Evolutionary conservation across 441 rosid genomes (phyloP), one percentile per base, ranked within the genome.

Genomic region (Euphorbia celastroides): DNA sequence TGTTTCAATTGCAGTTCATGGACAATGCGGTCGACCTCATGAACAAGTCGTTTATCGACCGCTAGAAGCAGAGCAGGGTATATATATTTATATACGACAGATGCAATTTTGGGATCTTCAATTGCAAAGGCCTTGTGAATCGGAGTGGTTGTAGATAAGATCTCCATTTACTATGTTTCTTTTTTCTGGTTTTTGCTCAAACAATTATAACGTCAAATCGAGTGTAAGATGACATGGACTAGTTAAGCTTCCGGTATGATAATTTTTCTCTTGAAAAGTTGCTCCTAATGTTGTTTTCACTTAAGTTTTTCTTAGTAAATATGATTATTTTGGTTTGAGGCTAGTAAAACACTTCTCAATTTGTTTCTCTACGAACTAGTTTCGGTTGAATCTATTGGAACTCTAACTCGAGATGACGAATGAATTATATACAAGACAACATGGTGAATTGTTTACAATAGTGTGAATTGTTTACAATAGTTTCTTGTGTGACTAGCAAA

Each of bases 31-130:
- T 88, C 22, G 74, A 79, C 76, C 84, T 89, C 76, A 92, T 89
- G 95, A 80, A 92, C 78, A 88, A 89, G 78, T 88, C 96, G 2
- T 92, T 92, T 77, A 78, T 84, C 17, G 96, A 88, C 76, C 93
- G 90, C 69, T 79, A 77, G n/a, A n/a, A n/a, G n/a, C n/a, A 81
- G 55, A 22, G 74, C 25, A 27, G 44, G 41, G n/a, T 0, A 2
- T 54, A 48, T 66, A 52, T 16, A 25, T 59, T 46, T 57, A 26
- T 19, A 14, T 57, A 51, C 19, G 51, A 59, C 55, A 19, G 76
- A 57, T 34, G 41, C 67, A n/a, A 32, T 67, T 56, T 67, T 52
- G 69, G 59, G 60, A 44, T 52, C 66, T 11, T 65, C 2, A 41
- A 56, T 41, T 54, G 66, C 64, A 60, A 68, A 64, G 31, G 42